phyloP scores from a whole-genome alignment of 2,329 filamentous ascomycete genomes.

The Pseudovirgaria hyperparasitica region DNA sequence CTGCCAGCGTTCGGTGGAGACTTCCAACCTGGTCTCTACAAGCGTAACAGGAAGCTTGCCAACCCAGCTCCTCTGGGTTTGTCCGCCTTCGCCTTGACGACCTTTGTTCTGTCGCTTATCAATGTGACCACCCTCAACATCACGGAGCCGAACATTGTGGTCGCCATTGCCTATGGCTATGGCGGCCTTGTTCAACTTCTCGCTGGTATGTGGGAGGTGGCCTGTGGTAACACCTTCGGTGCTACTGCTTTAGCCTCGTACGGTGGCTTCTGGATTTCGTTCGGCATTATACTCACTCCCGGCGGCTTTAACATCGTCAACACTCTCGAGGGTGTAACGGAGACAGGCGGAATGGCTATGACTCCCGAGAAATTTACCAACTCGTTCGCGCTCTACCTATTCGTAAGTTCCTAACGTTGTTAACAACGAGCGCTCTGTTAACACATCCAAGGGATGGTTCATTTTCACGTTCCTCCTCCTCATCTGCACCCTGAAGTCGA shows the following conservation, averaged over 20 bases:
- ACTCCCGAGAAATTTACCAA: slow-evolving; percentile 32
- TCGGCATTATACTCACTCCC: slow-evolving; percentile 44
- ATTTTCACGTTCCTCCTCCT: slow-evolving; percentile 46
- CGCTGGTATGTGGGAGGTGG: slow-evolving; percentile 44
- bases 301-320: slow-evolving; percentile 37
- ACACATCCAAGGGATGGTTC: slow-evolving; percentile 35
- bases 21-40: slow-evolving; percentile 39
- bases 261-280: slow-evolving; percentile 50
- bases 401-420: slow-evolving; percentile 19
- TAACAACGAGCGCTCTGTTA: background rate
- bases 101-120: slow-evolving; percentile 44
- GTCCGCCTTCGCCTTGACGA: slow-evolving; percentile 52
- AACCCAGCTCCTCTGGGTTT: slow-evolving; percentile 50
- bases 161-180: slow-evolving; percentile 36
- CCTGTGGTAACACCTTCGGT: slow-evolving; percentile 50
- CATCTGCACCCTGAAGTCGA: slow-evolving; percentile 44
- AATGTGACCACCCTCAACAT: slow-evolving; percentile 33
- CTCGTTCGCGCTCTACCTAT: slow-evolving; percentile 45
- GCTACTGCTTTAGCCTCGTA: slow-evolving; percentile 49
- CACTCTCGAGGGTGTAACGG: slow-evolving; percentile 26
- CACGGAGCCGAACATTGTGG: slow-evolving; percentile 31
- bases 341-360: slow-evolving; percentile 4
- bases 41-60: slow-evolving; percentile 35
- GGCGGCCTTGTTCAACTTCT: slow-evolving; percentile 39
- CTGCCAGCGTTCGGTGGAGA: slow-evolving; percentile 38